Conservation (phyloP, 2,329 filamentous ascomycete genomes). For the Lomentospora prolificans region DNA sequence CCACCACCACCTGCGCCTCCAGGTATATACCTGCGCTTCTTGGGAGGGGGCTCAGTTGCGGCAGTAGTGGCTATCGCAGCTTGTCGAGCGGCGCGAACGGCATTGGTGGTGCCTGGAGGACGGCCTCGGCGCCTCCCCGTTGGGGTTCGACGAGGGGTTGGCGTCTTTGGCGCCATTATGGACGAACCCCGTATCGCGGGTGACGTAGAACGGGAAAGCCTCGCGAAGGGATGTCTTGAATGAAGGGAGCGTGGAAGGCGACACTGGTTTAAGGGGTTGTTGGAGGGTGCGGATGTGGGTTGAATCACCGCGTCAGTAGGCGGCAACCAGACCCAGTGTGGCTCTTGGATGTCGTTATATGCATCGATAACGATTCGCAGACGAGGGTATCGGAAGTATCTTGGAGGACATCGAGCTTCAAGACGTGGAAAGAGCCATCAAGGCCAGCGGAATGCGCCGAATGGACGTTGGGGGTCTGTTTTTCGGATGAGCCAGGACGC, state of each 20-base stretch:
- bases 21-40: slow-evolving; percentile 70
- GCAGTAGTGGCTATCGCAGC: slow-evolving; percentile 21
- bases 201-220: neutral
- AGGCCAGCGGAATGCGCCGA: neutral
- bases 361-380: slow-evolving; percentile 6
- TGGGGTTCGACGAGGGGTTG: slow-evolving; percentile 12
- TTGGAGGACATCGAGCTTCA: neutral
- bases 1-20: slow-evolving; percentile 81
- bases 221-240: neutral
- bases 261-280: slow-evolving; percentile 4
- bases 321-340: slow-evolving; percentile 13
- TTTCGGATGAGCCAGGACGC: slow-evolving; percentile 7
- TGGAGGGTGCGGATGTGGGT: slow-evolving; percentile 8
- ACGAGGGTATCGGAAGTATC: neutral
- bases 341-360: neutral
- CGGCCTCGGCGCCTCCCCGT: slow-evolving; percentile 37
- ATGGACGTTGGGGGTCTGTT: slow-evolving; percentile 4
- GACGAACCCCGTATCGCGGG: neutral
- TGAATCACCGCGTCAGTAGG: slow-evolving; percentile 16
- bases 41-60: slow-evolving; percentile 52
- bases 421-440: neutral
- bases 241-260: neutral
- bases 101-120: slow-evolving; percentile 33
- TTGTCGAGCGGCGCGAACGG: slow-evolving; percentile 28
- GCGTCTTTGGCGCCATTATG: slow-evolving; percentile 8